Evolutionary conservation across 352 stramenopile species (phyloP), one percentile per base, ranked within the genome.

Genomic region (Phytophthora ramorum): DNA sequence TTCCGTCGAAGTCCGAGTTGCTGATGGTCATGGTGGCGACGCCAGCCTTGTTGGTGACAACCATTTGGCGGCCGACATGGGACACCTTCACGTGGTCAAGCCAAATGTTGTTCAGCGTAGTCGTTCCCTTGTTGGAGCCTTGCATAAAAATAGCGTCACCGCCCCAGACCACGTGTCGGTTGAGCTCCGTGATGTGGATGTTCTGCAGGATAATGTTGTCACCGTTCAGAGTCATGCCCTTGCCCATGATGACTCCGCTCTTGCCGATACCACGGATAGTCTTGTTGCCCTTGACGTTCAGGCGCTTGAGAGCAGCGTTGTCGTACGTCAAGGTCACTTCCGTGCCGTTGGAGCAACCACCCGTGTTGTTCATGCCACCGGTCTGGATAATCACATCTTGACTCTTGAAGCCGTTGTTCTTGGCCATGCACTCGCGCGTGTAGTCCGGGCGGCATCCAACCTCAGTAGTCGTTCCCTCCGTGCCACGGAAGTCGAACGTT

Each of bases 1-100:
- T 45, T 14, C 79, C 79, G 46, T 88, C 76, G 49, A 85, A 88
- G 35, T 85, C 76, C 43, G 65, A 82, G 65, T 85, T 83, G 44
- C 71, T 84, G 67, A 87, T 75, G 1, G 79, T 87, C 44, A 84
- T 19, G 7, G 58, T 76, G 14, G 53, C 55, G 7, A 76, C 69
- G 4, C 76, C 63, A 4, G 64, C 71, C 41, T 54, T 63, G 61
- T 79, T 68, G 8, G 72, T 83, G 1, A 57, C 68, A 17, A 86
- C 41, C 52, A 86, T 75, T 45, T 86, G 71, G 7, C 72, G 67
- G 14, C 67, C 67, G 7, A 79, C 56, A 9, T 43, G 49, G 12
- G 56, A 70, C 13, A 79, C 30, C 40, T 73, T 75, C 47, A 79
- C 55, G 71, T 80, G 72, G 61, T 81, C 70, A n/a, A 80, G 44